Evolutionary conservation across 441 rosid species (phyloP).

Genomic region (Gossypium schwendimanii): DNA sequence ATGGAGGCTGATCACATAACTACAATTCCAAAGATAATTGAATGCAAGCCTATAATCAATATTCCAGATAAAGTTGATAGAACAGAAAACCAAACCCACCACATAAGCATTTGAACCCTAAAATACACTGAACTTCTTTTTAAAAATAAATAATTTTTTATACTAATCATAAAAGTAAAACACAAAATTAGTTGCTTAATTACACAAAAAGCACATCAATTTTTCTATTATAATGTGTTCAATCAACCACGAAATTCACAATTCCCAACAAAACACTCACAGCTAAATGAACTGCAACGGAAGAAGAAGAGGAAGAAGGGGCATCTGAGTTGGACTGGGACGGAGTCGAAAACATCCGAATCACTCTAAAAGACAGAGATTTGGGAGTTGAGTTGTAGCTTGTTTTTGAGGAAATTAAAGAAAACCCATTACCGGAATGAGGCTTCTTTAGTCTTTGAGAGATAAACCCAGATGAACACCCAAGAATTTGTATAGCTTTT

Average conservation of each 20-base stretch:
- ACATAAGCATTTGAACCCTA: not conserved
- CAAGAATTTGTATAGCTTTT: constrained; percentile 65
- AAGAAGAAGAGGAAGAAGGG: constrained; percentile 27
- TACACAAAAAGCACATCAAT: not conserved
- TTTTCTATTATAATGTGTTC: not conserved
- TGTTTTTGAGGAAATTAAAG: constrained; percentile 16
- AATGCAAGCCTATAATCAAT: not conserved
- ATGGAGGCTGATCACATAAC: not conserved
- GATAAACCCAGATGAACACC: constrained; percentile 52
- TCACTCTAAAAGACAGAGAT: constrained; percentile 23
- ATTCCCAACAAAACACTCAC: constrained; percentile 41
- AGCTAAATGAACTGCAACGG: constrained; percentile 38
- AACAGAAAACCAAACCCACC: not conserved
- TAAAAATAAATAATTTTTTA: not conserved
- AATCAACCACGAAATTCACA: not conserved
- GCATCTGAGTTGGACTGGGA: constrained; percentile 40
- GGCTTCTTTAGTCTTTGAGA: constrained; percentile 50
- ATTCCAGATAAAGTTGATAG: not conserved
- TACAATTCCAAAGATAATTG: not conserved
- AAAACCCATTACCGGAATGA: constrained; percentile 22
- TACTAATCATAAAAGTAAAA: not conserved
- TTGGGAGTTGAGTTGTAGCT: constrained; percentile 21
- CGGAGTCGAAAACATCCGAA: constrained; percentile 36
- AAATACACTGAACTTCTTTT: not conserved
- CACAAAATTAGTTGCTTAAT: not conserved